Conservation (phyloP, 345 rosid genomes). For the Eucalyptus rudis region DNA sequence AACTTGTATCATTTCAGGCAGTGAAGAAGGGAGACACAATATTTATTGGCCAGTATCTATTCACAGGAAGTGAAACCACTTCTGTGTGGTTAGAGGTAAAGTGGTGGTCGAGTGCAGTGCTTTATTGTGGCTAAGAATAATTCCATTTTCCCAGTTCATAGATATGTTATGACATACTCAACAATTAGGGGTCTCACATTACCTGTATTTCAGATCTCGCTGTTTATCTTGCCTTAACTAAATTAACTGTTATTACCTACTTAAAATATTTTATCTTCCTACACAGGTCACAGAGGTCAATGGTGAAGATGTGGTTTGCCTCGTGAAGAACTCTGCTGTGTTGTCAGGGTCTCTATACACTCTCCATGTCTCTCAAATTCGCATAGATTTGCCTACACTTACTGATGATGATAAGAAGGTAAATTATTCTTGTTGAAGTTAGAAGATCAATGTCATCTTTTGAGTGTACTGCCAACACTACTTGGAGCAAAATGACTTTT, state of each 20-base stretch:
- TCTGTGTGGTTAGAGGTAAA: slow-evolving; percentile 69
- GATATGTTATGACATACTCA: background rate
- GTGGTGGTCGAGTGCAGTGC: background rate
- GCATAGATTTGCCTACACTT: slow-evolving; percentile 47
- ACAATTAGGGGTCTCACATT: background rate
- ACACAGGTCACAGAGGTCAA: slow-evolving; percentile 36
- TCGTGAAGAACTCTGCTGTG: slow-evolving; percentile 51
- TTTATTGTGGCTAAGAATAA: background rate
- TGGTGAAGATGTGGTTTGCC: slow-evolving; percentile 61
- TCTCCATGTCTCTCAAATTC: slow-evolving; percentile 62
- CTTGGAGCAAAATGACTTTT: background rate
- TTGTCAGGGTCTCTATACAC: slow-evolving; percentile 43
- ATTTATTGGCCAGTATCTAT: slow-evolving; percentile 61
- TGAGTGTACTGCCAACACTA: background rate
- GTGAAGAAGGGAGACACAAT: slow-evolving; percentile 64
- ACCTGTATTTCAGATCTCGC: background rate
- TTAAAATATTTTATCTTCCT: background rate
- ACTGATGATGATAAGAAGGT: slow-evolving; percentile 59
- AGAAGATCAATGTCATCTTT: background rate
- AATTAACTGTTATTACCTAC: background rate
- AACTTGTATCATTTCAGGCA: slow-evolving; percentile 24
- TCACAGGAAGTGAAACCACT: slow-evolving; percentile 64
- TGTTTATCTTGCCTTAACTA: background rate
- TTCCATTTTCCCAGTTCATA: background rate
- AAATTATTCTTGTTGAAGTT: background rate